Percentiles rank a stretch among this genome's conserved stretches.
These are phyloP conservation scores for Hypomontagnella monticulosa DNA, from an alignment of 495 filamentous ascomycete species.

Conservation along the genomic window DNA sequence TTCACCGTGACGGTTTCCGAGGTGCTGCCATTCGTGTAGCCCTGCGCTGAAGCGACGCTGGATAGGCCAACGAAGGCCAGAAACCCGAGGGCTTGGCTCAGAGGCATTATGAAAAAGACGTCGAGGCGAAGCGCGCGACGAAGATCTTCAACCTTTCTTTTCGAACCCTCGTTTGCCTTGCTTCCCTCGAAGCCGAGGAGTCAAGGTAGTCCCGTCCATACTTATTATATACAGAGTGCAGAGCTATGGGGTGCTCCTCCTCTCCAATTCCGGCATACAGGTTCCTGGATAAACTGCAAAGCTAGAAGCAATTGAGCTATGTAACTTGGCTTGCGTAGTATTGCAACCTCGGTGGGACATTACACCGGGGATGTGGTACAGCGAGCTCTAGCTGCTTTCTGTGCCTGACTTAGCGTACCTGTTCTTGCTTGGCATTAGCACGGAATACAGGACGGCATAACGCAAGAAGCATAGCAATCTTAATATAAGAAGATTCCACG, in stretches of 20 bases:
- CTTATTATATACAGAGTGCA: constrained; percentile 24
- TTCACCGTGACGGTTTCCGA: constrained; percentile 39
- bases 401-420: constrained; percentile 11
- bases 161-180: constrained; percentile 15
- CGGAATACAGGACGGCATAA: constrained; percentile 2
- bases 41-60: constrained; percentile 23
- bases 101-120: constrained; percentile 10
- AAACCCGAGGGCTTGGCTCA: not conserved
- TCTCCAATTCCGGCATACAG: constrained; percentile 23
- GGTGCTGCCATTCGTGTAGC: constrained; percentile 15
- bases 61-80: constrained; percentile 7
- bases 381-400: constrained; percentile 4
- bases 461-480: constrained; percentile 12
- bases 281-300: constrained; percentile 19
- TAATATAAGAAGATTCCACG: constrained; percentile 34
- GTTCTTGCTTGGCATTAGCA: not conserved
- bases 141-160: not conserved
- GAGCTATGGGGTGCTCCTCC: not conserved
- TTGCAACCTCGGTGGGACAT: constrained; percentile 39
- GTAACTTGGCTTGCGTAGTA: constrained; percentile 28
- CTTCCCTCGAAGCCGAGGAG: not conserved
- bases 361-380: constrained; percentile 32
- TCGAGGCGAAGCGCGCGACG: constrained; percentile 1
- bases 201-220: not conserved
- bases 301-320: constrained; percentile 17